Base-by-base conservation (phyloP, 148 eudicot genomes). In the Pouteria glomerata region DNA sequence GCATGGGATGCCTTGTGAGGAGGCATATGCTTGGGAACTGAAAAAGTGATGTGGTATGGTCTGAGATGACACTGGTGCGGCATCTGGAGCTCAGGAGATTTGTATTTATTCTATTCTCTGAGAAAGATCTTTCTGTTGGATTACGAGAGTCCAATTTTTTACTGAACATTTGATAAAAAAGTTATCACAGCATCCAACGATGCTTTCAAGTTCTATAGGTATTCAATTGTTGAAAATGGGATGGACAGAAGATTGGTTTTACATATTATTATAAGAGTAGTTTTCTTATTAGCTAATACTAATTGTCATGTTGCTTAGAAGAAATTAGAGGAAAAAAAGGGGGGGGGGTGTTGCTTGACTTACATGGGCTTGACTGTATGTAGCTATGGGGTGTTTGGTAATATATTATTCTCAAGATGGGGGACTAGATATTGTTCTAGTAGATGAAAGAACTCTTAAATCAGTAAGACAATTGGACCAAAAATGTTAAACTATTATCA, bases 231-330 rank as follows among this genome's bases (percentile, higher is more conserved):
- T 59, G 23, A 59, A 34, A 59, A 7, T 6, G 63, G 63, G 18
- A 31, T 41, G 18, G 63, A 21, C 63, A 59, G 30, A 41, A 59
- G 63, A 61, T 61, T 61, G 4, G 44, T 61, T 35, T 60, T 37
- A 42, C 65, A 7, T 61, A 34, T 35, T 61, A 19, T 35, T 62
- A 16, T 62, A 34, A 35, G 47, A 21, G 34, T 8, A 13, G 8
- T 3, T 62, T 26, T 33, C 19, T 7, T 34, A 35, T 27, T 1
- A 44, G 47, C 12, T 44, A 44, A 6, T 44, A 44, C 47, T 8
- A 3, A 44, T 44, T 44, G 1, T 44, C 47, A 6, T 44, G 6
- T 4, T 44, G 7, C 47, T 44, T 62, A 35, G 64, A 33, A 33
- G n/a, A 8, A 6, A 34, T 60, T 1, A 19, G 30, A 34, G 26